A percentile compares a stretch with the other conserved stretches of the same genome.
phyloP scores from a whole-genome alignment of 306 rosid species.

The Acacia confusa region DNA sequence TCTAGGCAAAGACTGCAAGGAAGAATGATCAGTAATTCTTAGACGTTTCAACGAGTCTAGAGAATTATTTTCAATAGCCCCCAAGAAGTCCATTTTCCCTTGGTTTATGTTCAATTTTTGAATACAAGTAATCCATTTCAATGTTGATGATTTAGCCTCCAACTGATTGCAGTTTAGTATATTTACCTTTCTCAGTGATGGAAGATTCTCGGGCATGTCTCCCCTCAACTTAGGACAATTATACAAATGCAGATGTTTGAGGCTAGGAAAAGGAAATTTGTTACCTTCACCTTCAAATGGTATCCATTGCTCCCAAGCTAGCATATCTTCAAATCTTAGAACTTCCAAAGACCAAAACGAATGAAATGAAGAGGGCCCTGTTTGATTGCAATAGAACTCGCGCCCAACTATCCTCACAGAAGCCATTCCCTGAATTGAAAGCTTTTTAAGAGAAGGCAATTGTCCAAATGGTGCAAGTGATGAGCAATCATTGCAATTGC shows the following conservation, averaged over 20 bases:
- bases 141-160: neutral
- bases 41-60: neutral
- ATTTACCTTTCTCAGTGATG: neutral
- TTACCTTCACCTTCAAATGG: neutral
- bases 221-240: neutral
- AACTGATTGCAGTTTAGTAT: neutral
- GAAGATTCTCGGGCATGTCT: neutral
- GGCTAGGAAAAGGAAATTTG: neutral
- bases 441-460: slow-evolving; percentile 20
- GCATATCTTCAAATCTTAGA: neutral
- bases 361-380: neutral
- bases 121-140: neutral
- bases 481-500: slow-evolving; percentile 9
- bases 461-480: slow-evolving; percentile 22
- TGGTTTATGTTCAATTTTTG: neutral
- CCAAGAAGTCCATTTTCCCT: neutral
- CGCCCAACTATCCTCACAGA: neutral
- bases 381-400: neutral
- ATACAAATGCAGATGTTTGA: neutral
- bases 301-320: neutral
- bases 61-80: neutral
- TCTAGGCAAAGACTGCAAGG: neutral
- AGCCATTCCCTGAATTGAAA: neutral
- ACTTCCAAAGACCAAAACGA: neutral
- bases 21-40: neutral